A percentile compares a stretch with the other conserved stretches of the same genome.
phyloP scores from a whole-genome alignment of 2,329 filamentous ascomycete species.

The Xylaria multiplex region DNA sequence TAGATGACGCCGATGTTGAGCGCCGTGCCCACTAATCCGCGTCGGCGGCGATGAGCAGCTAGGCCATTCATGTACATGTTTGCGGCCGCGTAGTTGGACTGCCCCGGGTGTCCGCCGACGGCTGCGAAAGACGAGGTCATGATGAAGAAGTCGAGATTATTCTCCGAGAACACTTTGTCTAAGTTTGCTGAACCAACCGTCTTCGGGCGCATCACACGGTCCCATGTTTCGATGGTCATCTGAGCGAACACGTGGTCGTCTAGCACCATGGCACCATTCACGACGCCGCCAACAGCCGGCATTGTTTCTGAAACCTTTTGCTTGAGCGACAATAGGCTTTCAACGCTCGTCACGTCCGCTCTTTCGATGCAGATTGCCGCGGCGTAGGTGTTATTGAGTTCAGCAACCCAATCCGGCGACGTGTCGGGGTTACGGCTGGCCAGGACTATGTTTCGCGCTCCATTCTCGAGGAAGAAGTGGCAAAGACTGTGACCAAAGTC shows the following conservation, averaged over 20 bases:
- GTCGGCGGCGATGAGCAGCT: constrained; percentile 50
- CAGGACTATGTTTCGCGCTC: constrained; percentile 54
- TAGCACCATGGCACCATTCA: constrained; percentile 59
- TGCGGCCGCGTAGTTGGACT: constrained; percentile 58
- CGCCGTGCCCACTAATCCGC: constrained; percentile 52
- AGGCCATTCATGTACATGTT: constrained; percentile 61
- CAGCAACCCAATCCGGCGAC: constrained; percentile 48
- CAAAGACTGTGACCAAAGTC: constrained; percentile 58
- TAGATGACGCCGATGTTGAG: constrained; percentile 60
- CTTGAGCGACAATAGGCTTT: constrained; percentile 47
- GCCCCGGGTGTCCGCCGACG: constrained; percentile 56
- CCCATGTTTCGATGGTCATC: constrained; percentile 53
- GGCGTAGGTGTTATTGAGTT: constrained; percentile 42
- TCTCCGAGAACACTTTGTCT: constrained; percentile 49
- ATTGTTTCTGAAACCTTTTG: constrained; percentile 35
- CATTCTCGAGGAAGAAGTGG: constrained; percentile 51
- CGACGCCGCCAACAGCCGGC: constrained; percentile 52
- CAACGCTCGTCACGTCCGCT: constrained; percentile 45
- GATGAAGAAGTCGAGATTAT: constrained; percentile 57
- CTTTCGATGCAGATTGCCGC: constrained; percentile 42
- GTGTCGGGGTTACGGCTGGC: constrained; percentile 52
- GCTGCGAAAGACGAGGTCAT: constrained; percentile 59
- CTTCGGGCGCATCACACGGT: constrained; percentile 55
- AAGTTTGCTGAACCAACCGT: constrained; percentile 54
- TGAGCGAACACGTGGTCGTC: constrained; percentile 56